Base-by-base conservation (phyloP, 108 stramenopile genomes). In the Phaeodactylum tricornutum region DNA sequence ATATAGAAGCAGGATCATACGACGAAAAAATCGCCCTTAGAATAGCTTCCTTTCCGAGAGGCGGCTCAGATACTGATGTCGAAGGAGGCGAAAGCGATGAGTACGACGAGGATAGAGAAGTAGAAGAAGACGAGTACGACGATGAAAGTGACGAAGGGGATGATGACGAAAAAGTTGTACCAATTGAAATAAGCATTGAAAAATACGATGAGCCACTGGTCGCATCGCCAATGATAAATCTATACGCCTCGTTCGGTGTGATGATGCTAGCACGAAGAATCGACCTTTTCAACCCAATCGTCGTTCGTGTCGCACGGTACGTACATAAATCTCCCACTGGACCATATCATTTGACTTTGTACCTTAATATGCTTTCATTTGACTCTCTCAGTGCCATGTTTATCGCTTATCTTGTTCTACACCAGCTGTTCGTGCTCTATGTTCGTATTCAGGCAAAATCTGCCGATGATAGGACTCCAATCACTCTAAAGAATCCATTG, bases 391-490 rank as follows among this genome's bases (percentile, higher is more conserved):
- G 83, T 26, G 59, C 77, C 34, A 50, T 61, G 8, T 87, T 76
- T 33, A 41, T 87, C 14, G 64, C 66, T 0, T 79, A 78, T 37
- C 21, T 81, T 8, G 23, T 78, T 16, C 0, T 51, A 17, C 42
- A 67, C 40, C 84, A 86, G 50, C 14, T 71, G 4, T 91, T 91
- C 49, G 50, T 91, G 26, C 36, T 81, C 7, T 86, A 81, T 49
- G 82, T 78, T 28, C 74, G 75, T 23, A 32, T 74, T 15, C 51
- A 47, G 52, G 88, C 82, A 11, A 69, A 67, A 46, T 45, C 26
- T 7, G 61, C 51, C 5, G 71, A 85, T 47, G 80, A 91, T 60
- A 49, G 68, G 11, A 82, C 88, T 1, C 59, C 62, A 6, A 69
- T 90, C 21, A 46, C 58, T 28, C 38, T 81, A 2, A 44, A 44